Percentiles rank a stretch among this genome's conserved stretches.
These are phyloP conservation scores for Termitomyces sp. DNA, from an alignment of 768 basidiomycete species.

Conservation along the genomic window DNA sequence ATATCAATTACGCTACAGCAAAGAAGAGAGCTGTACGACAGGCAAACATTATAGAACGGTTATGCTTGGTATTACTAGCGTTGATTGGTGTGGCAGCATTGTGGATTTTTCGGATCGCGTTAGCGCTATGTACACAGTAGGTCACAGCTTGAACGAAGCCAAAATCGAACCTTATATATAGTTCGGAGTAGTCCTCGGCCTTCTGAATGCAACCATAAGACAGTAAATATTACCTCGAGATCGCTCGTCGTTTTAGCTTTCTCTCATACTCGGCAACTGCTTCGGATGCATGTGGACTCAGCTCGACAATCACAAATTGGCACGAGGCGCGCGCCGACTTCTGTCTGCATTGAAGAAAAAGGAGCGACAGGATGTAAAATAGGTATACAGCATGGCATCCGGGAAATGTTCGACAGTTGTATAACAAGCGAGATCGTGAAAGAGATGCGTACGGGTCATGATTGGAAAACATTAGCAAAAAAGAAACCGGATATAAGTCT, in stretches of 20 bases:
- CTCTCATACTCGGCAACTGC: slow-evolving; percentile 7
- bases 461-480: slow-evolving; percentile 17
- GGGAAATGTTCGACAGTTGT: slow-evolving; percentile 13
- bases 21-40: slow-evolving; percentile 68
- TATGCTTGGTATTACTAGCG: slow-evolving; percentile 45
- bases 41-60: slow-evolving; percentile 48
- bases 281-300: slow-evolving; percentile 7
- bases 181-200: slow-evolving; percentile 11
- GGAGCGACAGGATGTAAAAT: slow-evolving; percentile 13
- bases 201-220: slow-evolving; percentile 14
- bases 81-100: slow-evolving; percentile 38
- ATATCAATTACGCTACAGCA: slow-evolving; percentile 86
- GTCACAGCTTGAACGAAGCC: slow-evolving; percentile 10
- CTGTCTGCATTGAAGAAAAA: slow-evolving; percentile 17
- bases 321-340: slow-evolving; percentile 20
- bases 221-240: slow-evolving; percentile 12
- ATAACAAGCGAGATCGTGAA: slow-evolving; percentile 22
- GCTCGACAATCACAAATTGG: slow-evolving; percentile 11
- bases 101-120: slow-evolving; percentile 35
- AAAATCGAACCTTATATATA: slow-evolving; percentile 15
- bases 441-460: slow-evolving; percentile 32
- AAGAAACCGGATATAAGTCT: slow-evolving; percentile 4
- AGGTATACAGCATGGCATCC: slow-evolving; percentile 29
- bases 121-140: slow-evolving; percentile 14
- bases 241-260: slow-evolving; percentile 8